Evolutionary conservation across 129 eudicot species (phyloP).

Genomic region (Daucus carota): DH1_v3.0 NC_030385.2:8385501-8386000

Average conservation of each 20-base stretch:
- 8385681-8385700: neutral
- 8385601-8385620: too few species aligned
- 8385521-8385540: too few species aligned
- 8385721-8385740: too few species aligned
- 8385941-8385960: constrained; percentile 3
- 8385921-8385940: constrained; percentile 27
- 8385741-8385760: too few species aligned
- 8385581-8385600: too few species aligned
- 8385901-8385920: constrained; percentile 87
- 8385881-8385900: constrained; percentile 90
- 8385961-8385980: constrained; percentile 5
- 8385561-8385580: too few species aligned
- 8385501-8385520: too few species aligned
- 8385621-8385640: too few species aligned
- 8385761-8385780: neutral
- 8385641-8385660: too few species aligned
- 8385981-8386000: neutral
- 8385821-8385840: neutral
- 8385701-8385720: neutral
- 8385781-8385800: neutral
- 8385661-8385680: too few species aligned
- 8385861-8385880: constrained; percentile 89
- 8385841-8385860: constrained; percentile 42
- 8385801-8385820: neutral
- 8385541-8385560: too few species aligned